Evolutionary conservation across 495 filamentous ascomycete genomes (phyloP), one percentile per base, ranked within the genome.

Genomic region (Tetracladium setigerum): DNA sequence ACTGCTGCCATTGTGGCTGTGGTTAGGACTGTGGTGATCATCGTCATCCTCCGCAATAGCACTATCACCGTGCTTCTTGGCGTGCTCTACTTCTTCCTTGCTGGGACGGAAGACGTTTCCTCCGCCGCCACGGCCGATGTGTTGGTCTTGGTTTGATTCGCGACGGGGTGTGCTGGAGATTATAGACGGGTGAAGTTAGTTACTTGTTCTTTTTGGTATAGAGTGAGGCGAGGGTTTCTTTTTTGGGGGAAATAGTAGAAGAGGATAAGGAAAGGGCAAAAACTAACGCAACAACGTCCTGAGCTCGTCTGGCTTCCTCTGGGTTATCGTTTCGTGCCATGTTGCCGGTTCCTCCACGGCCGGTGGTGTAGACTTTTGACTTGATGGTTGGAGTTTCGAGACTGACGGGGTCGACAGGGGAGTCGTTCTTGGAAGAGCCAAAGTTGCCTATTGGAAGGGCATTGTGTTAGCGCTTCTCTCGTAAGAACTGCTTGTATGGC

Each of bases 351-450:
- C 71, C 71, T 4, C 76, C 73, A 14, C 73, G 76, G 39, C 76
- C 90, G 15, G 90, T 96, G 5, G 90, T 95, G 58, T 87, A 90
- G 49, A 87, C 67, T 13, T 84, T 70, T 16, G 74, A 74, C 67
- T 95, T 95, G 60, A 96, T 79, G 36, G 79, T 85, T 0, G 90
- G 90, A 3, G 89, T 95, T 53, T 81, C 67, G 45, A 95, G 74
- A 55, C 87, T 84, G 14, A 69, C 58, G 47, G 79, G 69, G 11
- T 67, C 62, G 47, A 73, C 55, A 30, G 64, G 60, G 10, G 72
- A 57, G 33, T 67, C 64, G 51, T 69, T 69, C 44, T 76, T 76
- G 3, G 22, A 27, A 27, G 22, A 27, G 57, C 73, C 74, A 53
- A 91, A 86, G 70, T 95, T 95, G 53, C 88, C 88, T 48, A n/a